Evolutionary conservation across 2,329 filamentous ascomycete species (phyloP), one percentile per base, ranked within the genome.

Genomic region (Cadophora gregata): DNA sequence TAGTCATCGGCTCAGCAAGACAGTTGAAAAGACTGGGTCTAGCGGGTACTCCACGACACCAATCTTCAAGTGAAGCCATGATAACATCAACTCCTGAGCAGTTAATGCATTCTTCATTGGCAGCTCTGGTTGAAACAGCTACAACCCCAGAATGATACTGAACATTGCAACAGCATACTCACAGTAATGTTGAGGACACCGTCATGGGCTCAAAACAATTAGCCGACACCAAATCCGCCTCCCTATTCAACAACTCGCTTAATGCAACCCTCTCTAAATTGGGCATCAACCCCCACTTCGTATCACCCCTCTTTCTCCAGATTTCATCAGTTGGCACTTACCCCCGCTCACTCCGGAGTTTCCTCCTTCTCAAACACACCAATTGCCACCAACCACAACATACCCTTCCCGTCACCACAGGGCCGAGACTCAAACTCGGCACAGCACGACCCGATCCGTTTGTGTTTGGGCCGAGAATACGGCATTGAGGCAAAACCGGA

Each of bases 161-260:
- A 58, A 3, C 7, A 10, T 36, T 58, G n/a, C n/a, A 36, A 10
- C 33, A 12, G n/a, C 29, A 58, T 7, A 21, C 1, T 21, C 53
- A 58, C 7, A 8, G 4, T 10, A 31, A 38, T 21, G 36, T 4
- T 9, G 1, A 25, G 31, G 38, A 58, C 6, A 14, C 53, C 14
- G 56, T 59, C 56, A 59, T 59, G 55, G 21, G 55, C 42, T 59
- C 55, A 59, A 56, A 59, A 59, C 55, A 59, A 59, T 45, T 59
- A 59, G 33, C 36, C 55, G 55, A 59, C 12, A n/a, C 36, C 33
- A 3, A 42, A 12, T 25, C 27, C 36, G 0, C 55, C 36, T 24
- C 33, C 33, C 33, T 59, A 25, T 59, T 42, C 55, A 45, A 24
- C 31, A 42, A 16, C 53, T 59, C 33, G 55, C 55, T 59, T 42